Base-by-base conservation (phyloP, 192 early-diverging fungal genomes). In the Spizellomyces sp. region DNA sequence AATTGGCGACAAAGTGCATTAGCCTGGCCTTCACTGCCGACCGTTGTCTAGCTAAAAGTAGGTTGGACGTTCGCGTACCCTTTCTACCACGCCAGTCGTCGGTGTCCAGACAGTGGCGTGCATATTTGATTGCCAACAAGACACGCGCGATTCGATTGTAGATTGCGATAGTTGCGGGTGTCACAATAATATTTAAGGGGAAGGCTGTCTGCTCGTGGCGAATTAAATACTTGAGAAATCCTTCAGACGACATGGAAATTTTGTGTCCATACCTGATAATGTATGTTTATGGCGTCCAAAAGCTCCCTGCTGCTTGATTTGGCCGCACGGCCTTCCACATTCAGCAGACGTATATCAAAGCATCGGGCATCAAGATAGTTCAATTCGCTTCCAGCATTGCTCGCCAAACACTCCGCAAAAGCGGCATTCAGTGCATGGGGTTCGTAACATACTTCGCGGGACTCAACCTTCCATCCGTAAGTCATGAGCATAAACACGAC, bases 1-100 rank as follows among this genome's bases (percentile, higher is more conserved):
- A 56, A 45, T 45, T 72, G n/a, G 22, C 19, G n/a, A 64, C 48
- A 57, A 72, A 72, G 45, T 72, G 70, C 62, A 47, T 41, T 1
- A 72, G 50, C 36, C 62, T 15, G 41, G 44, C 22, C 50, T 45
- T 57, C 8, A 72, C 45, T 21, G 44, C 63, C 10, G 10, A 17
- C n/a, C 59, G 59, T n/a, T 19, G 12, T 2, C 59, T 15, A 19
- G 12, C 59, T 27, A 61, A 17, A 14, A 19, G 10, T 36, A 61
- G 17, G 10, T 12, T 27, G 1, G n/a, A 12, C 15, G 15, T 61
- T 36, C 12, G 1, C 2, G 59, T 27, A 22, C 1, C 59, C 14
- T 27, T n/a, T 61, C 22, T 10, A 17, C 22, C 54, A 46, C 54
- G 48, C 66, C 60, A 64, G 6, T 58, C 62, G 6, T 72, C 62